A percentile compares a stretch with the other conserved stretches of the same genome.
phyloP scores from a whole-genome alignment of 306 rosid species.

The Astragalus glycyphyllos region DNA sequence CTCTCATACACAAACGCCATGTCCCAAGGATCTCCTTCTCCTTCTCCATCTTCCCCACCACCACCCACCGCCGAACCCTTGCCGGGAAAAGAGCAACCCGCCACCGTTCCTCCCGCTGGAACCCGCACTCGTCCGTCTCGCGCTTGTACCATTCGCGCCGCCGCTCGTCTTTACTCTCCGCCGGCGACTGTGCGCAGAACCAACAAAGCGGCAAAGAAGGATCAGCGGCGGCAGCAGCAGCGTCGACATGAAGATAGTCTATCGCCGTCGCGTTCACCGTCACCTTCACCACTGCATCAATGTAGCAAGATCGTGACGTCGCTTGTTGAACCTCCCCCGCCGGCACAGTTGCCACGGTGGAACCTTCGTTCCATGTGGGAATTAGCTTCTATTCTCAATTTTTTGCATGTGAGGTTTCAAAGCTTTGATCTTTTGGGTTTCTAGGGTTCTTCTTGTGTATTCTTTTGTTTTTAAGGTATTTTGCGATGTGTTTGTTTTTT shows the following conservation, averaged over 20 bases:
- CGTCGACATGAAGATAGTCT: conserved; percentile 50
- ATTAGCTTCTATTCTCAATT: conserved; percentile 84
- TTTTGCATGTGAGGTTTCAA: conserved; percentile 75
- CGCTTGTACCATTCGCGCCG: conserved; percentile 89
- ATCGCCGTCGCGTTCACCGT: conserved; percentile 14
- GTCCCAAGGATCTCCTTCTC: conserved; percentile 71
- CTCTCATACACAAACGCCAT: conserved; percentile 45
- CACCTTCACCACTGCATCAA: conserved; percentile 53
- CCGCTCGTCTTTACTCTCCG: conserved; percentile 64
- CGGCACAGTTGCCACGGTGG: conserved; percentile 85
- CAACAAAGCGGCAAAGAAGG: conserved; percentile 37
- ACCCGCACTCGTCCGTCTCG: conserved; percentile 85
- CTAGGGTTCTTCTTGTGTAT: conserved; percentile 31
- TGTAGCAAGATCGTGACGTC: conserved; percentile 80
- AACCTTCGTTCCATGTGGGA: conserved; percentile 95
- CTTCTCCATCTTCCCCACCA: conserved; percentile 42
- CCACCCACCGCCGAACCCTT: conserved; percentile 63
- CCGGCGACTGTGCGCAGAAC: conserved; percentile 52
- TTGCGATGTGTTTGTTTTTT: neutral
- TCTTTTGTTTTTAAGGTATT: conserved; percentile 35
- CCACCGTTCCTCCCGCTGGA: conserved; percentile 44
- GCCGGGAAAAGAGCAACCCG: conserved; percentile 58
- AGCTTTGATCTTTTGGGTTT: conserved; percentile 39
- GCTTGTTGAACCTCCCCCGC: conserved; percentile 78
- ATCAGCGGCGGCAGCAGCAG: conserved; percentile 49